Percentiles rank a stretch among this genome's conserved stretches.
These are phyloP conservation scores for Cladobotryum mycophilum DNA, from an alignment of 2,329 filamentous ascomycete genomes.

Conservation along the genomic window DNA sequence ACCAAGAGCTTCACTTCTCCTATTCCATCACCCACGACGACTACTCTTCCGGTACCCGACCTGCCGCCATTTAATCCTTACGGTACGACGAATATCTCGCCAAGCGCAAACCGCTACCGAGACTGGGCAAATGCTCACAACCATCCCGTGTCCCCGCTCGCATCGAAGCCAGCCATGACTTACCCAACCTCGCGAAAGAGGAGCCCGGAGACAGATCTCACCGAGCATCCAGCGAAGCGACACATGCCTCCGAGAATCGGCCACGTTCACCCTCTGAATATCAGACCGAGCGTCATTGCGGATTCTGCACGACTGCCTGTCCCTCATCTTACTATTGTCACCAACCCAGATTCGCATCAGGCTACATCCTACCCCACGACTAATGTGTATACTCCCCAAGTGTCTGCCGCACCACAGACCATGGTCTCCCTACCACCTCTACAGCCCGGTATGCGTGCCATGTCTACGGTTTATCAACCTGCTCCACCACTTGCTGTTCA, in stretches of 20 bases:
- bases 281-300: constrained; percentile 16
- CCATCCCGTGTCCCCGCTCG: constrained; percentile 42
- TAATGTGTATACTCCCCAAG: constrained; percentile 37
- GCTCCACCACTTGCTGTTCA: constrained; percentile 37
- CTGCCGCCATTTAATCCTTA: constrained; percentile 29
- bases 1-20: constrained; percentile 38
- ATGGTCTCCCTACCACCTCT: constrained; percentile 57
- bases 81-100: constrained; percentile 33
- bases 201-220: constrained; percentile 42
- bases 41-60: constrained; percentile 23
- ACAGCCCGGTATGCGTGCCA: constrained; percentile 57
- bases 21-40: constrained; percentile 43
- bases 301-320: constrained; percentile 52
- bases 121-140: constrained; percentile 35
- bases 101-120: constrained; percentile 31
- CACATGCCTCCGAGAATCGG: constrained; percentile 22
- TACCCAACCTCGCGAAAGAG: constrained; percentile 42
- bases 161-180: constrained; percentile 39
- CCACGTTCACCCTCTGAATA: constrained; percentile 13
- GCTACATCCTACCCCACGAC: constrained; percentile 26
- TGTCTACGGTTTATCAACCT: constrained; percentile 68
- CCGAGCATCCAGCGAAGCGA: constrained; percentile 52
- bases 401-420: constrained; percentile 25
- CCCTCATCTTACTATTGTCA: constrained; percentile 64
- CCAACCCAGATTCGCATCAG: constrained; percentile 28